Percentiles rank a stretch among this genome's conserved stretches.
Evolutionary conservation across 2,329 filamentous ascomycete species (phyloP).

Genomic region (Davidsoniella australis): DNA sequence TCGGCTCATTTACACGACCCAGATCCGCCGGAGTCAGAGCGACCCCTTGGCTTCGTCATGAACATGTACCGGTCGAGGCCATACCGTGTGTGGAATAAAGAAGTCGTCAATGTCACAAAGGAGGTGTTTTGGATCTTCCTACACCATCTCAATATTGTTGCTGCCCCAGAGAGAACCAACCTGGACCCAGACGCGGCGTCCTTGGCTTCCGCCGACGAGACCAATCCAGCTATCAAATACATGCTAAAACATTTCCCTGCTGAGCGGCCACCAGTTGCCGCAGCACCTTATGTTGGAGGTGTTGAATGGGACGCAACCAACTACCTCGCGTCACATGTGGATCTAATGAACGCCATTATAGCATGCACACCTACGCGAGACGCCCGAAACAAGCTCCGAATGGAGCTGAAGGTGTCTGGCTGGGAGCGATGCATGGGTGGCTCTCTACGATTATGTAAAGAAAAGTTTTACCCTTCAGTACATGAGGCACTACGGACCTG

Average conservation of each 20-base stretch:
- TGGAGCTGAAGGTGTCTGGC: constrained; percentile 62
- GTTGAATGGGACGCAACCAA: constrained; percentile 99
- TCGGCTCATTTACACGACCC: constrained; percentile 68
- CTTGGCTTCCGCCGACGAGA: constrained; percentile 23
- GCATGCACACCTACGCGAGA: constrained; percentile 54
- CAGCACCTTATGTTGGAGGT: constrained; percentile 87
- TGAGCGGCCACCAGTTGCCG: constrained; percentile 75
- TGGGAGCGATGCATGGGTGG: constrained; percentile 82
- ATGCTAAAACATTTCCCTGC: constrained; percentile 63
- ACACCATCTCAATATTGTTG: constrained; percentile 78
- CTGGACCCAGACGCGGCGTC: constrained; percentile 14
- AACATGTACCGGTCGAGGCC: constrained; percentile 77
- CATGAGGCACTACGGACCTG: constrained; percentile 80
- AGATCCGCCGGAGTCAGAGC: constrained; percentile 53
- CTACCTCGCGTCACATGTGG: constrained; percentile 81
- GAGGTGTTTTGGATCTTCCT: constrained; percentile 99
- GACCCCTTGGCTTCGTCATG: constrained; percentile 69
- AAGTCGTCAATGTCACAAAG: constrained; percentile 82
- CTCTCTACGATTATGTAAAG: constrained; percentile 79
- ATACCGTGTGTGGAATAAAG: constrained; percentile 87
- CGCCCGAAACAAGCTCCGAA: constrained; percentile 64
- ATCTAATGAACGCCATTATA: constrained; percentile 79
- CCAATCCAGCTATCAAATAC: constrained; percentile 25
- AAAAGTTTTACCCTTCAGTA: constrained; percentile 89
- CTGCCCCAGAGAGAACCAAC: constrained; percentile 31